These are phyloP conservation scores for Thalassiosira hispida DNA, from an alignment of 352 stramenopile species.

Conservation along the genomic window DNA sequence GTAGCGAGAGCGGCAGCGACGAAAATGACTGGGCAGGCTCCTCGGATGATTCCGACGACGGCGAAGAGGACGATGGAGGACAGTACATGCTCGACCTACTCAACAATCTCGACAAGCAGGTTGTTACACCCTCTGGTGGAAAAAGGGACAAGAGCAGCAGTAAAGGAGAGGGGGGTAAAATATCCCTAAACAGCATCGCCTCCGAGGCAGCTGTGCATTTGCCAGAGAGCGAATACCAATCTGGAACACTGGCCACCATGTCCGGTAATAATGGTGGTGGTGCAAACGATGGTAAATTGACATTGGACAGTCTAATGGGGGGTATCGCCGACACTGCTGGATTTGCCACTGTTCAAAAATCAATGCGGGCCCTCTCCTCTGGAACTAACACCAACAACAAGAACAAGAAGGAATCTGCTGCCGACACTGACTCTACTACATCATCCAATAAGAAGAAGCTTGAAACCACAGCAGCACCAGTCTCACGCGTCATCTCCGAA, in stretches of 20 bases:
- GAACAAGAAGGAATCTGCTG: not conserved
- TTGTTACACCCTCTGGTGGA: not conserved
- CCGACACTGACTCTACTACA: no score
- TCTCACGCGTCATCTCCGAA: conserved; percentile 88
- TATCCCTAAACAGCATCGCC: conserved; percentile 26
- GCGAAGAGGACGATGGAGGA: conserved; percentile 79
- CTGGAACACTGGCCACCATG: conserved; percentile 20
- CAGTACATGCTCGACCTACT: conserved; percentile 83
- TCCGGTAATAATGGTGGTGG: not conserved
- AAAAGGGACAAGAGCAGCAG: conserved; percentile 26
- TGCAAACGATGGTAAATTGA: conserved; percentile 51
- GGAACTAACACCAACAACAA: not conserved
- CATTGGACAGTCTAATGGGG: conserved; percentile 81
- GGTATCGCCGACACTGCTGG: conserved; percentile 76
- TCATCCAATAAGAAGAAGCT: conserved; percentile 21
- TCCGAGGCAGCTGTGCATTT: conserved; percentile 40
- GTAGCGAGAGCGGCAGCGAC: conserved; percentile 9
- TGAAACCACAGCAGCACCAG: conserved; percentile 73
- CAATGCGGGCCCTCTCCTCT: conserved; percentile 58
- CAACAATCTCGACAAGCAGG: conserved; percentile 72
- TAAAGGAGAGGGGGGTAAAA: conserved; percentile 32
- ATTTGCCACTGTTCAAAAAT: conserved; percentile 73
- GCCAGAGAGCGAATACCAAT: conserved; percentile 36
- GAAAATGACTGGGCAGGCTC: conserved; percentile 31
- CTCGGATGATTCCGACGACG: conserved; percentile 60